A percentile compares a stretch with the other conserved stretches of the same genome.
phyloP scores from a whole-genome alignment of 148 eudicot genomes.

The Silene uniflora region DNA sequence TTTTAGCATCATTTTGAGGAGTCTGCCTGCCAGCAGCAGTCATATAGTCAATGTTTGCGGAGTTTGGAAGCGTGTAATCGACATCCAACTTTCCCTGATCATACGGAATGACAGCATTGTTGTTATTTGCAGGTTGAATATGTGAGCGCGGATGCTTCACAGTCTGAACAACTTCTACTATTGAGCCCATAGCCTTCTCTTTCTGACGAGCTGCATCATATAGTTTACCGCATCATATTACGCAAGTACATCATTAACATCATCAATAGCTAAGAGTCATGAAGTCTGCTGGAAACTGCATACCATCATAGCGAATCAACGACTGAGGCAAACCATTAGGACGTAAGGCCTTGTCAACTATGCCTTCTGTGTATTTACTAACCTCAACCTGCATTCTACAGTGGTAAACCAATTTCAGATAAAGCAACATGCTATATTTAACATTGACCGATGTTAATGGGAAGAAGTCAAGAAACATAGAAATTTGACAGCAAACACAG shows the following conservation, averaged over 20 bases:
- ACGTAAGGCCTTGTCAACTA: slow-evolving; percentile 66
- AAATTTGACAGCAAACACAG: slow-evolving; percentile 1
- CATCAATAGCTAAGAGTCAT: not conserved
- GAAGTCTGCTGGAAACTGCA: slow-evolving; percentile 1
- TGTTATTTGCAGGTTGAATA: slow-evolving; percentile 34
- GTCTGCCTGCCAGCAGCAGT: slow-evolving; percentile 52
- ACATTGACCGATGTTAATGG: not conserved
- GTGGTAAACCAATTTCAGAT: slow-evolving; percentile 19
- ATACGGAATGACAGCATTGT: slow-evolving; percentile 31
- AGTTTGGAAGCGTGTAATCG: slow-evolving; percentile 45
- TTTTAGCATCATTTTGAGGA: slow-evolving; percentile 35
- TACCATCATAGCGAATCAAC: slow-evolving; percentile 94
- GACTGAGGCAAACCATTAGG: slow-evolving; percentile 95
- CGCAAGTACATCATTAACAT: not conserved
- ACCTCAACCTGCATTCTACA: slow-evolving; percentile 99
- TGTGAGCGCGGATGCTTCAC: slow-evolving; percentile 72
- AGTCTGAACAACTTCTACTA: slow-evolving; percentile 91
- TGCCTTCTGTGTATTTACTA: slow-evolving; percentile 95
- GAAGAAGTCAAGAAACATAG: not conserved
- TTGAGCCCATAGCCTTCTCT: slow-evolving; percentile 83
- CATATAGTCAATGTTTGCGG: slow-evolving; percentile 37
- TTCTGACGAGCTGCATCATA: slow-evolving; percentile 82
- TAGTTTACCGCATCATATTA: slow-evolving; percentile 10
- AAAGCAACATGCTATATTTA: not conserved
- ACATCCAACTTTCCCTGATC: slow-evolving; percentile 37